These are phyloP conservation scores for Telfairia occidentalis DNA, from an alignment of 331 rosid genomes.

Conservation along the genomic window DNA sequence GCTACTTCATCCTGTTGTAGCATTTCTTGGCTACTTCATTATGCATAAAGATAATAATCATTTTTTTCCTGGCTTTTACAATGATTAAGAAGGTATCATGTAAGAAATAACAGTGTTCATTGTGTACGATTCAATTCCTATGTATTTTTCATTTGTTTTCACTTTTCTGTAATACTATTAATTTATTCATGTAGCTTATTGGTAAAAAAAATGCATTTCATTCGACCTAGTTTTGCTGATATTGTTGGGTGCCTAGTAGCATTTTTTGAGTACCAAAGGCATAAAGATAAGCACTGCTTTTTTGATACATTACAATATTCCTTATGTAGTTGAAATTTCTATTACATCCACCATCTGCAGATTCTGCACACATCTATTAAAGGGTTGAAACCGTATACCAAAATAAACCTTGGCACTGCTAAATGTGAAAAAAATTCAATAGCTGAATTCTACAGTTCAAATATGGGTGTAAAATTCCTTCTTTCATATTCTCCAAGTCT, in stretches of 20 bases:
- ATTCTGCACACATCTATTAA: not conserved
- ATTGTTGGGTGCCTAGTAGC: not conserved
- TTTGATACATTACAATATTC: not conserved
- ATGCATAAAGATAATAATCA: not conserved
- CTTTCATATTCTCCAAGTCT: not conserved
- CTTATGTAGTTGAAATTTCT: not conserved
- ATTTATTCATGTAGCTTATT: not conserved
- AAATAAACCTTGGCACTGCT: not conserved
- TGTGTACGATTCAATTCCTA: not conserved
- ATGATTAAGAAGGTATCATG: not conserved
- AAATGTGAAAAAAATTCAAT: not conserved
- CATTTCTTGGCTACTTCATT: slow-evolving; percentile 7
- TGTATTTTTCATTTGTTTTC: not conserved
- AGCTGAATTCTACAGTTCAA: not conserved
- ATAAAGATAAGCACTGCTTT: not conserved
- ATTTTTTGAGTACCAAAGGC: not conserved
- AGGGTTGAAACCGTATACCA: not conserved
- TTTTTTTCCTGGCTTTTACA: not conserved
- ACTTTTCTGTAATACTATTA: not conserved
- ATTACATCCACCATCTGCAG: not conserved
- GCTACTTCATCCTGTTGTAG: slow-evolving; percentile 6
- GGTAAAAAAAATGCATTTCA: not conserved
- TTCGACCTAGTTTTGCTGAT: not conserved
- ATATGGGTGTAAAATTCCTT: not conserved
- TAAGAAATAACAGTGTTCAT: not conserved